Evolutionary conservation across 768 basidiomycete genomes (phyloP), one percentile per base, ranked within the genome.

Genomic region (Dioszegia hungarica): DNA sequence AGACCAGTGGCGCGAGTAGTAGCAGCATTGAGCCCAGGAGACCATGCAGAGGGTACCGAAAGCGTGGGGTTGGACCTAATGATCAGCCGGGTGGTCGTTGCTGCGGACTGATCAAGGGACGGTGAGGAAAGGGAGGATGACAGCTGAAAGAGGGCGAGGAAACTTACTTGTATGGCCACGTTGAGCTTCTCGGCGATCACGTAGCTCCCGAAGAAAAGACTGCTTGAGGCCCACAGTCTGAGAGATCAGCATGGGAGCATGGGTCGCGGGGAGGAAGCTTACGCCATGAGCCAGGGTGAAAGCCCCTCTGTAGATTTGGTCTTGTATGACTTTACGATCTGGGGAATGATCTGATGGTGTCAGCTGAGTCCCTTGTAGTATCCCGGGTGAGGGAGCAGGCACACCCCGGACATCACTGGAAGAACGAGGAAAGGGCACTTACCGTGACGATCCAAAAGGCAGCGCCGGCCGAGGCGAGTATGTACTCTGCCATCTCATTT

Each of bases 321-420:
- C 27, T 81, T 78, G 77, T 81, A 86, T 60, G 81, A 85, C 72
- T 89, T 87, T 82, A 83, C 82, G n/a, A 86, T 78, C 60, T 87
- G 86, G 3, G 86, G 86, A 29, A 87, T 71, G 9, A 87, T 65
- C 54, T 56, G 28, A 4, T 27, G 2, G 14, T 43, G 12, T 28
- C 37, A 56, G 28, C 45, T 25, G 9, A 11, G 10, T 5, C 20
- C 5, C 28, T 5, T 47, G n/a, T n/a, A n/a, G n/a, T n/a, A n/a
- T n/a, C n/a, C n/a, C n/a, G n/a, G n/a, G n/a, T n/a, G n/a, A n/a
- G n/a, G n/a, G n/a, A n/a, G n/a, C n/a, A n/a, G n/a, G n/a, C n/a
- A n/a, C n/a, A n/a, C n/a, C n/a, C n/a, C n/a, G n/a, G n/a, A n/a
- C 5, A 15, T 39, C 14, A 4, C 12, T 17, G 36, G 29, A 20